Conservation (phyloP, 805 yeast genomes). For the Middelhovenomyces tepae region DNA sequence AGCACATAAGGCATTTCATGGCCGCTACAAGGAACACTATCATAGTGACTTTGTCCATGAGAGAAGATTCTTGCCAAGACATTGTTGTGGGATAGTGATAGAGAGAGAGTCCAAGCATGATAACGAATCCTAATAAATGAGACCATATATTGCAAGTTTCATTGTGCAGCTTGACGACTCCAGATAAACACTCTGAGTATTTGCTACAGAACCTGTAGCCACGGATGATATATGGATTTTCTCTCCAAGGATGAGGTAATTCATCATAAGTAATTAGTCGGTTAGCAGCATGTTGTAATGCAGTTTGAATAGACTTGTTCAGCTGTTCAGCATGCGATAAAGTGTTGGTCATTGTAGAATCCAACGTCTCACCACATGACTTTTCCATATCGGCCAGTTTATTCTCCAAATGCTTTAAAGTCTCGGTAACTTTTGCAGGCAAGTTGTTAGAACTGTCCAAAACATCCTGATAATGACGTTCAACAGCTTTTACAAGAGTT, state of each 20-base stretch:
- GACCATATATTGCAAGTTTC: constrained; percentile 94
- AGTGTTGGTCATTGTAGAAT: too few species aligned
- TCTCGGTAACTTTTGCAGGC: constrained; percentile 20
- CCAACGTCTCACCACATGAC: constrained; percentile 20
- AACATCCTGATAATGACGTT: constrained; percentile 20
- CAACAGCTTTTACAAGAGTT: constrained; percentile 24
- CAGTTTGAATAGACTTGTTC: constrained; percentile 17
- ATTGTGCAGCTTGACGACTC: constrained; percentile 63
- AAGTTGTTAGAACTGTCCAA: constrained; percentile 11
- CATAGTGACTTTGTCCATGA: constrained; percentile 42
- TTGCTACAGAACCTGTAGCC: constrained; percentile 79
- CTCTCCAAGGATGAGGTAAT: constrained; percentile 88
- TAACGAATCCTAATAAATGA: constrained; percentile 62
- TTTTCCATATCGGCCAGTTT: constrained; percentile 26
- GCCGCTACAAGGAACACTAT: constrained; percentile 64
- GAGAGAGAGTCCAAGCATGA: constrained; percentile 47
- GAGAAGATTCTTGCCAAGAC: constrained; percentile 23
- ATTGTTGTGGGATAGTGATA: constrained; percentile 57
- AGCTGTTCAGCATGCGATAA: constrained; percentile 5
- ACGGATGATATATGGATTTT: constrained; percentile 70
- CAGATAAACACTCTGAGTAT: constrained; percentile 49
- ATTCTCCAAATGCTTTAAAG: constrained; percentile 26
- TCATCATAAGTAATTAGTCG: constrained; percentile 71
- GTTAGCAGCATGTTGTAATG: constrained; percentile 22
- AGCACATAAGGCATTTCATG: constrained; percentile 65